Evolutionary conservation across 164 flowering plant genomes (phyloP), one percentile per base, ranked within the genome.

Genomic region (Magnolia officinalis): DNA sequence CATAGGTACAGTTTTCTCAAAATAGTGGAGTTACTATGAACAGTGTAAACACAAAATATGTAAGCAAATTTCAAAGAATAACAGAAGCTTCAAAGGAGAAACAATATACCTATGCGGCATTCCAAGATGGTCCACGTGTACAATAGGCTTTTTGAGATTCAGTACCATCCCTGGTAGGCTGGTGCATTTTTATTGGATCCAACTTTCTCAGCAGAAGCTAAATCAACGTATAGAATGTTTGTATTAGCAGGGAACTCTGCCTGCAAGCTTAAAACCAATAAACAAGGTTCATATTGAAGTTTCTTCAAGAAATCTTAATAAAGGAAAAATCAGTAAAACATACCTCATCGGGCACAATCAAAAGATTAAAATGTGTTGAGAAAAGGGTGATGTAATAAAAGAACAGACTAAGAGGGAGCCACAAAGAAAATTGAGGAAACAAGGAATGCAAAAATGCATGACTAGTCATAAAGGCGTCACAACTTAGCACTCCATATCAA

Each of bases 151-250:
- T 78, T 90, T 90, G 13, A 82, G 83, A 83, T 96, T 96, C 45
- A 96, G 86, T 72, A 96, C 97, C 92, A 94, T 86, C 37, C 98
- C 98, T 52, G 99, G 99, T 79, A 96, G 86, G 83, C 97, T 86
- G 26, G 78, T 72, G 79, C 87, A 81, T 75, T 80, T 63, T 82
- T 85, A 65, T 88, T 82, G 67, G 95, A 89, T 75, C 82, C 98
- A 77, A 94, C 86, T 79, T 72, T 80, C 87, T 90, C 98, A 4
- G 89, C 98, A 75, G 96, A 87, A 81, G 82, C 85, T 81, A 94
- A 85, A 88, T 96, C 99, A 78, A 96, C 89, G 83, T 94, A 96
- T 13, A 96, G 84, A 79, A 96, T 94, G 82, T 96, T 94, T 82
- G 99, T 96, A 81, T 96, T 96, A 78, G 99, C 98, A n/a, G 99